Conservation (phyloP, 148 eudicot species). For the Dianthus caryophyllus region DNA sequence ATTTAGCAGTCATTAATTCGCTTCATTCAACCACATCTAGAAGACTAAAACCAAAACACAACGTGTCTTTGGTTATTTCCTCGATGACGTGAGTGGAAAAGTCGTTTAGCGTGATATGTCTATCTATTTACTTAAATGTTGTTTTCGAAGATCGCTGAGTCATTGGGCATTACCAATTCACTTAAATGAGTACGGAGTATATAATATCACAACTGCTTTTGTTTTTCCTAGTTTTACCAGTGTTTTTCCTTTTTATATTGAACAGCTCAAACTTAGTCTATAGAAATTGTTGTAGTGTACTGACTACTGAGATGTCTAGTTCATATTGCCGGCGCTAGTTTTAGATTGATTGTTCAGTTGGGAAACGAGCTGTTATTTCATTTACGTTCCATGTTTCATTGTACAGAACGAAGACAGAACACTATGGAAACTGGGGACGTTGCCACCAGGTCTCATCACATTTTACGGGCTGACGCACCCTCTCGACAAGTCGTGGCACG, state of each 20-base stretch:
- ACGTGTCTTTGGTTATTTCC: no score
- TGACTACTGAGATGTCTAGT: neutral
- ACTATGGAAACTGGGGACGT: conserved; percentile 88
- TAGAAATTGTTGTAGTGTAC: no score
- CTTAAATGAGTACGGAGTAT: neutral
- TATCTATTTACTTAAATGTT: neutral
- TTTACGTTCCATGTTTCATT: conserved; percentile 15
- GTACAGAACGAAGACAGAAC: conserved; percentile 73
- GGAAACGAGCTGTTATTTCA: conserved; percentile 4
- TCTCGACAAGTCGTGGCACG: conserved; percentile 82
- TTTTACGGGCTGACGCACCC: conserved; percentile 73
- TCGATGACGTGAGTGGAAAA: no score
- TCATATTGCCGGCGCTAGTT: neutral
- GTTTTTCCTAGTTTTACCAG: neutral
- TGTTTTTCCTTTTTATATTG: neutral
- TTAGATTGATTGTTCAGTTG: neutral
- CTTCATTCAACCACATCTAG: no score
- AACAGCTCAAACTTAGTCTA: neutral
- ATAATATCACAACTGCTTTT: neutral
- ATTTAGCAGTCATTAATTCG: no score
- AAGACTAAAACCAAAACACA: no score
- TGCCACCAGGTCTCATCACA: conserved; percentile 89
- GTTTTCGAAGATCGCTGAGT: neutral
- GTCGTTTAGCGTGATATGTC: no score
- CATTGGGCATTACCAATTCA: neutral